Conservation (phyloP, 768 basidiomycete genomes). For the Mycena maculata region DNA sequence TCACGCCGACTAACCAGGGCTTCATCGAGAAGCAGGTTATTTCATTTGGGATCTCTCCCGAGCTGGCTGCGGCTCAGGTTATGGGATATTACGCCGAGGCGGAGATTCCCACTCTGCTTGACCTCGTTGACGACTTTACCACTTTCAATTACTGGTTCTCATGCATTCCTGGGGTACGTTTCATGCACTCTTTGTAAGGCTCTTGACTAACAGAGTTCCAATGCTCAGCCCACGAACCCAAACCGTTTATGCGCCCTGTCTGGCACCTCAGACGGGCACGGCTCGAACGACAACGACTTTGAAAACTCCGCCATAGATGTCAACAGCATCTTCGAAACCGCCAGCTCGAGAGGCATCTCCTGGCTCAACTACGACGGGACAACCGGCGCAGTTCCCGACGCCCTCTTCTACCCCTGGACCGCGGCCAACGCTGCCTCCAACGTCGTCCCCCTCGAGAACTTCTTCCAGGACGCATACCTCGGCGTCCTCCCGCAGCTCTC, state of each 20-base stretch:
- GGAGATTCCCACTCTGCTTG: slow-evolving; percentile 39
- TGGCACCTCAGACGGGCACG: slow-evolving; percentile 46
- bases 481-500: slow-evolving; percentile 42
- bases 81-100: slow-evolving; percentile 41
- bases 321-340: slow-evolving; percentile 44
- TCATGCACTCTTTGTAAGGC: background rate
- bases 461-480: slow-evolving; percentile 42
- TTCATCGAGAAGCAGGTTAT: slow-evolving; percentile 41
- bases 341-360: slow-evolving; percentile 36
- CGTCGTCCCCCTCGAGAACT: slow-evolving; percentile 40
- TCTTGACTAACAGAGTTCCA: background rate
- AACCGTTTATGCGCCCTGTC: slow-evolving; percentile 44
- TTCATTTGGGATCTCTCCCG: slow-evolving; percentile 30
- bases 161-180: slow-evolving; percentile 45
- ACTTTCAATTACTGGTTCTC: too few species aligned
- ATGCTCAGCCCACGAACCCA: slow-evolving; percentile 42
- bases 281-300: slow-evolving; percentile 41
- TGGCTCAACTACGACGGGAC: slow-evolving; percentile 46
- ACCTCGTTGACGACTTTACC: slow-evolving; percentile 40
- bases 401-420: slow-evolving; percentile 40
- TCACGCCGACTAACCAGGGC: slow-evolving; percentile 36
- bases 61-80: slow-evolving; percentile 39
- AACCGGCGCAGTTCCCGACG: slow-evolving; percentile 37
- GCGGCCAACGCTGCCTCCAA: slow-evolving; percentile 34
- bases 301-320: slow-evolving; percentile 29